Evolutionary conservation across 768 basidiomycete genomes (phyloP).

Genomic region (Cystobasidium onofrii): DNA sequence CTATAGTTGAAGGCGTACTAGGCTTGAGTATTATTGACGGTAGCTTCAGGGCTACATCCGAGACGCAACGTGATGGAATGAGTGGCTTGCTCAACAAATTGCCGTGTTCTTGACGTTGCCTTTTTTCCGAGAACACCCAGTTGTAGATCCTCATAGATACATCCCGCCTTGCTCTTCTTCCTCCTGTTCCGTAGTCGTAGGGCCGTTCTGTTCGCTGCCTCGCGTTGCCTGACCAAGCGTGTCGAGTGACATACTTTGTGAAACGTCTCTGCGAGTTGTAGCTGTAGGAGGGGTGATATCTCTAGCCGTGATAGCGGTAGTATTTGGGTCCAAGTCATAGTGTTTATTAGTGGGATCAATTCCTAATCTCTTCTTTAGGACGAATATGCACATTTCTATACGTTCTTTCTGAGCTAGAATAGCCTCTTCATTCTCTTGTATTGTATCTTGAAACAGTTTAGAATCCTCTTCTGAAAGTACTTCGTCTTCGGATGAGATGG

Average conservation of each 20-base stretch:
- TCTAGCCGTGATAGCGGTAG: neutral
- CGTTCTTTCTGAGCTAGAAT: conserved; percentile 5
- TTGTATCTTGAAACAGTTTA: neutral
- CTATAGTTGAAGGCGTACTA: no score
- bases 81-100: no score
- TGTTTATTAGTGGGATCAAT: conserved; percentile 2
- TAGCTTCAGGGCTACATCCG: no score
- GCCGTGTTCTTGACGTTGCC: no score
- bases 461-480: neutral
- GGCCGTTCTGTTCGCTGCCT: neutral
- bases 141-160: neutral
- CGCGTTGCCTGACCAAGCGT: neutral
- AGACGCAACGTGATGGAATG: no score
- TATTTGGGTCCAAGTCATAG: neutral
- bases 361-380: neutral
- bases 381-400: conserved; percentile 1
- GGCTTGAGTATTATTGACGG: no score
- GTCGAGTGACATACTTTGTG: neutral
- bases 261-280: neutral
- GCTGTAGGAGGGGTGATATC: neutral
- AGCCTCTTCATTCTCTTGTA: neutral
- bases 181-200: neutral
- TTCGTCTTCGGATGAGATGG: neutral
- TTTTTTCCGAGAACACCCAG: no score
- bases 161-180: neutral